These are phyloP conservation scores for Shiraia bambusicola DNA, from an alignment of 2,329 filamentous ascomycete species.

Conservation along the genomic window DNA sequence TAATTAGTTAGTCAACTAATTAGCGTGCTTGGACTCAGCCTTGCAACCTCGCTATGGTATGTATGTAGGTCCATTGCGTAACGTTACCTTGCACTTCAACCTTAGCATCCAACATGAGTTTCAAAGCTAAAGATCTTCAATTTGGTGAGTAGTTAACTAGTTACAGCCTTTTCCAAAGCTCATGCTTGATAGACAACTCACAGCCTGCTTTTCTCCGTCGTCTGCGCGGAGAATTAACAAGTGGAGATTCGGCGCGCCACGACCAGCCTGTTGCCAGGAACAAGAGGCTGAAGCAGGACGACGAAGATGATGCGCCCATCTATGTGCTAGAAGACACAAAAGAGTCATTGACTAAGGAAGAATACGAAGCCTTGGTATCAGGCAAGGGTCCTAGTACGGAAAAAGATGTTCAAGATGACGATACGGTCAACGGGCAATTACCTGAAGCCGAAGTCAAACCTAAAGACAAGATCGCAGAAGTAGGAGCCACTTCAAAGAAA, in stretches of 20 bases:
- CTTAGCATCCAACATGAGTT: constrained; percentile 53
- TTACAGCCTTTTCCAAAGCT: constrained; percentile 37
- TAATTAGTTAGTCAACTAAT: too few species aligned
- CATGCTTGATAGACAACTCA: constrained; percentile 50
- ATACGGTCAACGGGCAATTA: constrained; percentile 4
- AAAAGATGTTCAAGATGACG: constrained; percentile 7
- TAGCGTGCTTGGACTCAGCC: background rate
- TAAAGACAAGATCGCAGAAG: constrained; percentile 37
- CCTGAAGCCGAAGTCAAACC: constrained; percentile 10
- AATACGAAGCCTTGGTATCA: constrained; percentile 49
- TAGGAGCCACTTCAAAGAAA: constrained; percentile 40
- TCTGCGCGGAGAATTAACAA: constrained; percentile 56
- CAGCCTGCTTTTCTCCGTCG: constrained; percentile 51
- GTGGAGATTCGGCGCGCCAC: constrained; percentile 50
- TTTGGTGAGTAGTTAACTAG: constrained; percentile 52
- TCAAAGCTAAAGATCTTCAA: constrained; percentile 69
- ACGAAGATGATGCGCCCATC: constrained; percentile 75
- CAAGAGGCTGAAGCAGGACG: constrained; percentile 53
- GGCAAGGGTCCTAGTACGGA: constrained; percentile 26
- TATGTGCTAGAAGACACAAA: constrained; percentile 74
- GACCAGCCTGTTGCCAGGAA: constrained; percentile 49
- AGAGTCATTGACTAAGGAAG: constrained; percentile 57
- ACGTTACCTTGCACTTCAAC: constrained; percentile 3
- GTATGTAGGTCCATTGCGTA: background rate
- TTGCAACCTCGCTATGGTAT: constrained; percentile 4